phyloP scores from a whole-genome alignment of 129 eudicot species.

The Chrysanthemum lavandulifolium region DNA sequence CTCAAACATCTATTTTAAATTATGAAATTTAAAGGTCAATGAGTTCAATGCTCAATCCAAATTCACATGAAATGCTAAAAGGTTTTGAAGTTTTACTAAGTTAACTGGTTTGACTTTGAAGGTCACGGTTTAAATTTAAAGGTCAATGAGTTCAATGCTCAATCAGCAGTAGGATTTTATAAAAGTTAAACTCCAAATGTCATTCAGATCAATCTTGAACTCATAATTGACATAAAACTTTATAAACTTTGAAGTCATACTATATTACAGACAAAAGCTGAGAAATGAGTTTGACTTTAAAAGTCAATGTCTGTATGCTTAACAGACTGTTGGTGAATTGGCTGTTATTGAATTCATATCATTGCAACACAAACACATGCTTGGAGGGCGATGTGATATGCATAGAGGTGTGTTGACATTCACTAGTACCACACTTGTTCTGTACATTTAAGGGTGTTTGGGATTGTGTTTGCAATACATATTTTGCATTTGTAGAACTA shows the following conservation, averaged over 20 bases:
- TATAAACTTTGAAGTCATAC: not conserved
- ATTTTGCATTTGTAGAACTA: conserved; percentile 17
- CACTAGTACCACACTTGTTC: conserved; percentile 53
- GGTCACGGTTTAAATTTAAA: no score
- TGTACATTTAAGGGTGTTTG: conserved; percentile 57
- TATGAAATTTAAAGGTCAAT: no score
- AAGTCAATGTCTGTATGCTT: no score
- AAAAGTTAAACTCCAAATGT: not conserved
- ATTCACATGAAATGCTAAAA: no score
- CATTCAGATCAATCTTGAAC: not conserved
- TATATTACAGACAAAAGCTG: not conserved
- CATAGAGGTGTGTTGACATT: conserved; percentile 74
- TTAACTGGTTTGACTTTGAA: not conserved
- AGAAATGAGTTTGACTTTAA: not conserved
- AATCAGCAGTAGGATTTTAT: not conserved
- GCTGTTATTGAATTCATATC: conserved; percentile 67
- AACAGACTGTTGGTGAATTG: no score
- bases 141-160: no score
- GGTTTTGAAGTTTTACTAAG: not conserved
- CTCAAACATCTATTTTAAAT: no score
- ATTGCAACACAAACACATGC: conserved; percentile 54
- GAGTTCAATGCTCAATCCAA: not conserved
- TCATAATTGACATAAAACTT: not conserved
- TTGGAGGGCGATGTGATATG: conserved; percentile 76
- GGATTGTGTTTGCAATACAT: conserved; percentile 38